Evolutionary conservation across 2,329 filamentous ascomycete species (phyloP).

Genomic region (Penicillium concentricum): DNA sequence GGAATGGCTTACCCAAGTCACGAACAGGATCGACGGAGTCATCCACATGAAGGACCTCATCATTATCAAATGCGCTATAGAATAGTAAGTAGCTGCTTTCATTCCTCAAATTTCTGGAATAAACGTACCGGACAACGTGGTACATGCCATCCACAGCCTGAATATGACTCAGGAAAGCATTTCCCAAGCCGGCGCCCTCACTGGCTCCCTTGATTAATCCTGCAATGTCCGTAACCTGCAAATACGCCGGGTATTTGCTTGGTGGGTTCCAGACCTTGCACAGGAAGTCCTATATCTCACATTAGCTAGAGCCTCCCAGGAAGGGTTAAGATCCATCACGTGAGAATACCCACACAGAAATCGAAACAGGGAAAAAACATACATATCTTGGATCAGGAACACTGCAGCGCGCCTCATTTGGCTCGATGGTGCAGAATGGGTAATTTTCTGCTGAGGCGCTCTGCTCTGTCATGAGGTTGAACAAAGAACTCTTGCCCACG

Average conservation of each 20-base stretch:
- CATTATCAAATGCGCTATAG: not conserved
- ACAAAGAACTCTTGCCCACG: constrained; percentile 5
- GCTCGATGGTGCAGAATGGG: constrained; percentile 8
- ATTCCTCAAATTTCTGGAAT: not conserved
- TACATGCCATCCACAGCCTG: constrained; percentile 8
- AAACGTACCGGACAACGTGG: constrained; percentile 2
- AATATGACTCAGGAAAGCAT: constrained; percentile 6
- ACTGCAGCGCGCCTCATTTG: constrained; percentile 5
- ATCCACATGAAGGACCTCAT: constrained; percentile 3
- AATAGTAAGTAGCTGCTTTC: not conserved
- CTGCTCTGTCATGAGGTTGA: constrained; percentile 7
- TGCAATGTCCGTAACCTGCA: constrained; percentile 7
- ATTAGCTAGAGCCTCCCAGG: not conserved
- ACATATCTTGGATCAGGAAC: constrained; percentile 7
- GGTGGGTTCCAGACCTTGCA: constrained; percentile 7
- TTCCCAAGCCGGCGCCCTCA: constrained; percentile 4
- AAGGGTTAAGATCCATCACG: not conserved
- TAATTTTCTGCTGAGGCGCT: constrained; percentile 6
- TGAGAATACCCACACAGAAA: not conserved
- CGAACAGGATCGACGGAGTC: constrained; percentile 2
- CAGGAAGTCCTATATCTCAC: constrained; percentile 1
- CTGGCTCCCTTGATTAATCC: constrained; percentile 5
- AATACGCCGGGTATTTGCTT: constrained; percentile 4
- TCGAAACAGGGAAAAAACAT: not conserved
- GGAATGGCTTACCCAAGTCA: not conserved